These are phyloP conservation scores for Kwoniella mangroviensis DNA, from an alignment of 768 basidiomycete species.

Conservation along the genomic window DNA sequence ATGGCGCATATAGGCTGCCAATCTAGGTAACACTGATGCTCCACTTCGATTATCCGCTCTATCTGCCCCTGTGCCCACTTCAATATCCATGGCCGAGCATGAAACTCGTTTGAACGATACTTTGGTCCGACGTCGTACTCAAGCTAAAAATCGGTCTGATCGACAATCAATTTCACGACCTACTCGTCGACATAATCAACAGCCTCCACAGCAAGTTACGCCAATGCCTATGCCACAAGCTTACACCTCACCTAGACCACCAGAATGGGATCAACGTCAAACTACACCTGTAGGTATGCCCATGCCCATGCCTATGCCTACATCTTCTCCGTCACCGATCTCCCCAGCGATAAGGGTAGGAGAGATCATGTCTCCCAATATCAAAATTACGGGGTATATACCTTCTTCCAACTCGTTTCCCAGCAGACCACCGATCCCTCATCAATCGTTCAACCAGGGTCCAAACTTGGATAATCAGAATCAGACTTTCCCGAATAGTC, in stretches of 20 bases:
- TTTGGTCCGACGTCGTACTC: conserved; percentile 80
- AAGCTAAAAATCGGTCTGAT: conserved; percentile 61
- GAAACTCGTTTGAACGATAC: conserved; percentile 75
- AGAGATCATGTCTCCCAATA: conserved; percentile 36
- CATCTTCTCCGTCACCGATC: conserved; percentile 5
- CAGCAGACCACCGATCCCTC: conserved; percentile 19
- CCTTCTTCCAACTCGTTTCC: conserved; percentile 22
- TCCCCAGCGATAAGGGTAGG: conserved; percentile 24
- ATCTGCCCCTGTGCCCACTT: conserved; percentile 65
- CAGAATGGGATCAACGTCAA: background rate
- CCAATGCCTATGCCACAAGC: background rate
- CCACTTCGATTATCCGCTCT: conserved; percentile 72
- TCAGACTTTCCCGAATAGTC: conserved; percentile 15
- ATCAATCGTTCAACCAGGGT: conserved; percentile 14
- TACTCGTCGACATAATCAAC: conserved; percentile 2
- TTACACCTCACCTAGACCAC: conserved; percentile 1
- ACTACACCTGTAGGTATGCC: conserved; percentile 9
- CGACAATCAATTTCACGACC: conserved; percentile 30
- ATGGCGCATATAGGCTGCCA: conserved; percentile 64
- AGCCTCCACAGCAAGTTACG: background rate
- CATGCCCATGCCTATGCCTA: conserved; percentile 2
- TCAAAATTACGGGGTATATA: conserved; percentile 7
- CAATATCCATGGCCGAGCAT: conserved; percentile 79
- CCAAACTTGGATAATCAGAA: conserved; percentile 3
- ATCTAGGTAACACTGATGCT: conserved; percentile 82